These are phyloP conservation scores for Aspergillus mulundensis DNA, from an alignment of 495 filamentous ascomycete species.

Conservation along the genomic window DNA sequence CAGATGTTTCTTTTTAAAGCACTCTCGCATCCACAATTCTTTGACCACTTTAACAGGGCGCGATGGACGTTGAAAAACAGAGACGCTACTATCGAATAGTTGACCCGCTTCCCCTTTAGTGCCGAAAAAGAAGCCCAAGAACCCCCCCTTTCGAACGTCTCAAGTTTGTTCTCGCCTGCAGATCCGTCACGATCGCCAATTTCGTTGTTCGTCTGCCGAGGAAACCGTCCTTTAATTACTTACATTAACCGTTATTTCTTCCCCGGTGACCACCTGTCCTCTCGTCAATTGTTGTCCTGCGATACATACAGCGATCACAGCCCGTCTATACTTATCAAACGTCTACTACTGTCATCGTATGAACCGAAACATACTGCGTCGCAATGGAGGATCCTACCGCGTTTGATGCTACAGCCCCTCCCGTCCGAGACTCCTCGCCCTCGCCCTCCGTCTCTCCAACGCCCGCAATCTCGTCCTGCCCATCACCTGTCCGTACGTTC, in stretches of 20 bases:
- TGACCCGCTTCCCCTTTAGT: slow-evolving; percentile 31
- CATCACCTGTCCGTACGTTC: slow-evolving; percentile 65
- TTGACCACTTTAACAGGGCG: not conserved
- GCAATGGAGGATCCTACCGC: slow-evolving; percentile 36
- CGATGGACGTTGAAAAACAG: not conserved
- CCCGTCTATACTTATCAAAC: not conserved
- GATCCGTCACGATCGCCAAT: slow-evolving; percentile 22
- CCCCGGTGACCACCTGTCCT: slow-evolving; percentile 23
- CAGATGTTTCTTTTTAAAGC: not conserved
- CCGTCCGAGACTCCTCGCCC: slow-evolving; percentile 50
- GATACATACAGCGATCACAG: not conserved
- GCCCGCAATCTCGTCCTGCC: slow-evolving; percentile 59
- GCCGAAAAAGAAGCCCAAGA: slow-evolving; percentile 18
- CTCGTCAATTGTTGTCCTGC: slow-evolving; percentile 4
- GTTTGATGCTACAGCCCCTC: slow-evolving; percentile 22
- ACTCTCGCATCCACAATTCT: not conserved
- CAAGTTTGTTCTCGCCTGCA: slow-evolving; percentile 14
- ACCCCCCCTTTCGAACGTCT: slow-evolving; percentile 21
- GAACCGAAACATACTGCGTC: slow-evolving; percentile 11
- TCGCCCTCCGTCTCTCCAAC: slow-evolving; percentile 57
- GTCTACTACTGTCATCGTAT: not conserved
- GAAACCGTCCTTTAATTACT: slow-evolving; percentile 16
- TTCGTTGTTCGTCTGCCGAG: slow-evolving; percentile 7
- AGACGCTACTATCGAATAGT: slow-evolving; percentile 7
- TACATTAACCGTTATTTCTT: slow-evolving; percentile 10